Base-by-base conservation (phyloP, 1,284 basidiomycete genomes). In the Microbotryum lychnidis-dioicae region DNA sequence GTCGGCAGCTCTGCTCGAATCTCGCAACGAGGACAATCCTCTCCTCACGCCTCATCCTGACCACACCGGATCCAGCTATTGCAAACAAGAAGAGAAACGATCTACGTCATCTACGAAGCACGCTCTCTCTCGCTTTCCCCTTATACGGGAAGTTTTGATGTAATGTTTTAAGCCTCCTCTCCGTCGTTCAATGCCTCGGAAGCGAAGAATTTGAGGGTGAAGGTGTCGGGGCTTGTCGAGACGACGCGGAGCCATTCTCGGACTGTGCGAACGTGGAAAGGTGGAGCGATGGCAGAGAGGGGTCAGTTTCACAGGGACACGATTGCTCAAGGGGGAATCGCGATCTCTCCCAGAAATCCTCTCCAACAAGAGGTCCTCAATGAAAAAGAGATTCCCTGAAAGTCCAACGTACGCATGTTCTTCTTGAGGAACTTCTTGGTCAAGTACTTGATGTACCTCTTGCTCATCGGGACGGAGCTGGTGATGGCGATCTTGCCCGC, bases 371-470 rank as follows among this genome's bases (percentile, higher is more conserved):
- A 31, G 9, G 12, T 42, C 37, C 12, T 42, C 12, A 16, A 18
- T 4, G 12, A 4, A 42, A 42, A 42, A 42, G 27, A n/a, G 9
- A 23, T 23, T 50, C 74, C 62, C 74, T 70, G 46, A 75, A 31
- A 31, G 31, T 10, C 7, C 31, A 31, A 42, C 37, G 12, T 42
- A 42, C 37, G 72, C 70, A 73, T 73, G 61, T 70, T 68, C 61
- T 72, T 70, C 51, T 53, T 53, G 16, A 25, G 54, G 54, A 56
- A 56, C 70, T 74, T 74, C 72, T 76, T 76, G 62, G 75, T 75
- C 37, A 76, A 68, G 71, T 75, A 76, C 73, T 76, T 76, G 70
- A 76, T 71, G 75, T 76, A 76, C 56, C 75, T 71, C 54, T 57
- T 65, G 14, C 74, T 75, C 69, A 76, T 73, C 66, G 75, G 72